A percentile compares a stretch with the other conserved stretches of the same genome.
Evolutionary conservation across 1,284 basidiomycete species (phyloP).

Genomic region (Naganishia sp.): DNA sequence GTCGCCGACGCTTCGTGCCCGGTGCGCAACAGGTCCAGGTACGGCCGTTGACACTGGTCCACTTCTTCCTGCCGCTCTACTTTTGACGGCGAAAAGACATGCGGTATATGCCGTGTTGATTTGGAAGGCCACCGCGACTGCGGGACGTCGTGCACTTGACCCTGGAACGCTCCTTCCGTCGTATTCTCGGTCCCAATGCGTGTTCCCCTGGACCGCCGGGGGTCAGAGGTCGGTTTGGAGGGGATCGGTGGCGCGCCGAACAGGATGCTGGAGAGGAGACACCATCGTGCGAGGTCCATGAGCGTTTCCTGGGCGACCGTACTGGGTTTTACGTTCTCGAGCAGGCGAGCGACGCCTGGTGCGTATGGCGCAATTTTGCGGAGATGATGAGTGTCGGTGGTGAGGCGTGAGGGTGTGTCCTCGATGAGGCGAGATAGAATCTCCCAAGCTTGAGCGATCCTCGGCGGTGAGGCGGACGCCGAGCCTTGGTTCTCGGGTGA

Average conservation of each 20-base stretch:
- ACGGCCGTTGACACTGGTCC: constrained; percentile 6
- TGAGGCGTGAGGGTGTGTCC: not conserved
- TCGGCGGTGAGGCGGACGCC: not conserved
- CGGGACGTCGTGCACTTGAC: constrained; percentile 7
- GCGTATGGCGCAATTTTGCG: constrained; percentile 24
- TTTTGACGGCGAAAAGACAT: constrained; percentile 11
- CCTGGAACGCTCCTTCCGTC: not conserved
- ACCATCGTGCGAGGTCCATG: constrained; percentile 17
- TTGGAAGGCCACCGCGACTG: constrained; percentile 15
- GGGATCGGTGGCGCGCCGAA: constrained; percentile 6
- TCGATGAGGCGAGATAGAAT: not conserved
- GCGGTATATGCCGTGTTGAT: not conserved
- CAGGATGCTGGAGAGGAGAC: constrained; percentile 17
- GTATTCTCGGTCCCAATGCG: too few species aligned
- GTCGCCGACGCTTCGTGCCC: not conserved
- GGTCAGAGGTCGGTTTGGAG: not conserved
- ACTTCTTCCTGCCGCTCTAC: not conserved
- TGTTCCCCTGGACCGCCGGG: too few species aligned
- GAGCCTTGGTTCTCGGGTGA: not conserved
- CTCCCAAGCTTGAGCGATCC: not conserved
- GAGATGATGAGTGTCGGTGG: constrained; percentile 6
- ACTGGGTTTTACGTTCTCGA: not conserved
- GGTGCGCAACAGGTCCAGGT: not conserved
- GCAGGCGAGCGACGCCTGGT: not conserved
- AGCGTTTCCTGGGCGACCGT: not conserved